Evolutionary conservation across 1,139 yeast species (phyloP), one percentile per base, ranked within the genome.

Genomic region (Pichia sp.): DNA sequence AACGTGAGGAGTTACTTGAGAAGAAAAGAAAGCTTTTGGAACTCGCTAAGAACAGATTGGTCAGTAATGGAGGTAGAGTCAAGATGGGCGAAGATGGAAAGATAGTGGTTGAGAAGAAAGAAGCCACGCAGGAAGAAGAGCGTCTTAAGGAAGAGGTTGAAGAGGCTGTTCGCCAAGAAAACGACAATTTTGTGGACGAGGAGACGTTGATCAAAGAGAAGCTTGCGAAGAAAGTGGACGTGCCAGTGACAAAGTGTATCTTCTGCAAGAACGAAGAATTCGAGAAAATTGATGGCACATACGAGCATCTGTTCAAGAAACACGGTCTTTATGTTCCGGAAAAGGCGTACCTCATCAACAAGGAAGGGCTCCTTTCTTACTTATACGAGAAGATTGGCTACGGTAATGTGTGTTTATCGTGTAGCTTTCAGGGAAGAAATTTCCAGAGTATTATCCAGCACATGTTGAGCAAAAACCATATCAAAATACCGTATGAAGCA

Each of bases 241-340:
- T 93, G 48, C 86, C 95, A 9, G 73, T 83, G 17, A 84, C 84
- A 24, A 80, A 84, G 3, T 92, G 97, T 72, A 75, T 93, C 51
- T 91, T 93, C 67, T 91, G 96, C 63, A 76, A 80, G 52, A 80
- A 81, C 57, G 69, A 63, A 48, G 76, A 74, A 7, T 59, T 58
- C 57, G 67, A 63, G 12, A 67, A 71, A 29, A 63, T 78, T 36
- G 92, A 87, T 50, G 85, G 79, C 50, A 88, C 87, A 63, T 79
- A 86, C 29, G 76, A 76, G 33, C 96, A 92, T 69, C 85, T 93
- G 95, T 83, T 80, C 64, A 78, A 76, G 58, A 74, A 72, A 44
- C 96, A 87, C 70, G 97, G 98, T 1, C 75, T 93, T 49, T 93
- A 87, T 61, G 77, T 93, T 17, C 99, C 99, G 0, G 98, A 93